A percentile compares a stretch with the other conserved stretches of the same genome.
Conservation (phyloP, 495 filamentous ascomycete genomes). For the Aspergillus leporis region DNA sequence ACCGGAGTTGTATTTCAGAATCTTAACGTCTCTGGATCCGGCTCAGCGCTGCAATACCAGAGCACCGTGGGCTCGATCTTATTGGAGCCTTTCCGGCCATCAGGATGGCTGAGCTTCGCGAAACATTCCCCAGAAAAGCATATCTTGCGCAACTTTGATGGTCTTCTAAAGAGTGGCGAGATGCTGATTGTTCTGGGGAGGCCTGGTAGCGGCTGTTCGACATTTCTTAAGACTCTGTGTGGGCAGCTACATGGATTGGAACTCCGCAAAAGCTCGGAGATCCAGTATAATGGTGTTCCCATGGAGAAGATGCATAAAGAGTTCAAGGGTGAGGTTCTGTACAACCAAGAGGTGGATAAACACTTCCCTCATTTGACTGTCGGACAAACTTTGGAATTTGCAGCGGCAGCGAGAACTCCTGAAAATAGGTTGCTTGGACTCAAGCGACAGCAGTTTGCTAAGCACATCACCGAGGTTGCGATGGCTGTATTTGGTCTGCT, state of each 20-base stretch:
- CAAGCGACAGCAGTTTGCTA: slow-evolving; percentile 40
- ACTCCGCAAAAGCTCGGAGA: slow-evolving; percentile 39
- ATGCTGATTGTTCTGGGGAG: slow-evolving; percentile 44
- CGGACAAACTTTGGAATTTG: slow-evolving; percentile 66
- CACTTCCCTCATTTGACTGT: slow-evolving; percentile 69
- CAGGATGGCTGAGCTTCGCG: slow-evolving; percentile 41
- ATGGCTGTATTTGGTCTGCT: slow-evolving; percentile 62
- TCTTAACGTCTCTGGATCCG: slow-evolving; percentile 55
- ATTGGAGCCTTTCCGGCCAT: slow-evolving; percentile 47
- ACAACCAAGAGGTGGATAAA: slow-evolving; percentile 63
- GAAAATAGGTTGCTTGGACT: slow-evolving; percentile 44
- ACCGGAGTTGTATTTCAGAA: slow-evolving; percentile 52
- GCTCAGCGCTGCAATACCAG: slow-evolving; percentile 56
- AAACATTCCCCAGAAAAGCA: slow-evolving; percentile 34
- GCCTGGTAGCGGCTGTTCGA: slow-evolving; percentile 48
- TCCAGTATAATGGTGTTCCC: slow-evolving; percentile 56
- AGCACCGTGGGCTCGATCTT: slow-evolving; percentile 53
- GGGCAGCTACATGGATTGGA: slow-evolving; percentile 41
- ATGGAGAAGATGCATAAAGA: slow-evolving; percentile 55
- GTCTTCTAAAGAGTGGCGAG: slow-evolving; percentile 40
- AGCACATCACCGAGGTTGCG: slow-evolving; percentile 56
- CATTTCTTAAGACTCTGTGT: slow-evolving; percentile 41
- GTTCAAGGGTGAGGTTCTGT: slow-evolving; percentile 65
- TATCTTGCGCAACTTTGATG: slow-evolving; percentile 44
- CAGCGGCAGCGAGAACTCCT: slow-evolving; percentile 54